phyloP scores from a whole-genome alignment of 495 filamentous ascomycete genomes.

The Bryoglossum gracile region DNA sequence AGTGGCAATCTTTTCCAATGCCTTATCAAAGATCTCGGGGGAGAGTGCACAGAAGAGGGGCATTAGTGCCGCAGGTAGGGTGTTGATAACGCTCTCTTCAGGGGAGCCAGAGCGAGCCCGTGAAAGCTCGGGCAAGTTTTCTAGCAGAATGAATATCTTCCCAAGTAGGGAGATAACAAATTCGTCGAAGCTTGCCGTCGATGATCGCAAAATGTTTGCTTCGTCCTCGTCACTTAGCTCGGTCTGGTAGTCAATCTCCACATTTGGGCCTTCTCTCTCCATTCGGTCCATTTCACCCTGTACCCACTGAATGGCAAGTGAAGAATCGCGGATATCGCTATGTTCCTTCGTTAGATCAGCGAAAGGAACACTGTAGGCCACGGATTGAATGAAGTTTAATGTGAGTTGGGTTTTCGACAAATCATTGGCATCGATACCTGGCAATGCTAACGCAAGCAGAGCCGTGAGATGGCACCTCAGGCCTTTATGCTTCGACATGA shows the following conservation, averaged over 20 bases:
- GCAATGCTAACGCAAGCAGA: slow-evolving; percentile 80
- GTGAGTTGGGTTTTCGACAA: slow-evolving; percentile 93
- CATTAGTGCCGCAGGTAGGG: slow-evolving; percentile 83
- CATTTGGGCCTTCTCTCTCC: slow-evolving; percentile 75
- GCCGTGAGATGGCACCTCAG: slow-evolving; percentile 94
- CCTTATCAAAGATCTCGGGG: slow-evolving; percentile 86
- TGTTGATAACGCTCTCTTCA: slow-evolving; percentile 96
- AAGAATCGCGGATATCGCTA: slow-evolving; percentile 63
- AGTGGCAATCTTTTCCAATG: slow-evolving; percentile 80
- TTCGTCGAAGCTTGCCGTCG: slow-evolving; percentile 86
- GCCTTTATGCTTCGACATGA: slow-evolving; percentile 85
- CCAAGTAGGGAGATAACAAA: slow-evolving; percentile 86
- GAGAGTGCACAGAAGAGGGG: slow-evolving; percentile 89
- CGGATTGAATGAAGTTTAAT: slow-evolving; percentile 86
- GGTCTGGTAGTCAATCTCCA: slow-evolving; percentile 76
- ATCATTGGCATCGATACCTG: slow-evolving; percentile 97
- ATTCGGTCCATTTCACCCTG: slow-evolving; percentile 87
- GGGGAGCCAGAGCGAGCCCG: slow-evolving; percentile 82
- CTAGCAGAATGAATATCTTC: slow-evolving; percentile 87
- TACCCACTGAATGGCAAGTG: slow-evolving; percentile 88
- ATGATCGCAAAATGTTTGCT: slow-evolving; percentile 86
- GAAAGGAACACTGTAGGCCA: slow-evolving; percentile 92
- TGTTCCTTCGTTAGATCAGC: slow-evolving; percentile 67
- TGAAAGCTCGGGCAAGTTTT: slow-evolving; percentile 88
- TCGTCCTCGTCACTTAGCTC: slow-evolving; percentile 83